Percentiles rank a stretch among this genome's conserved stretches.
phyloP scores from a whole-genome alignment of 169 alveolate genomes.

The Cryptosporidium sp. region DNA sequence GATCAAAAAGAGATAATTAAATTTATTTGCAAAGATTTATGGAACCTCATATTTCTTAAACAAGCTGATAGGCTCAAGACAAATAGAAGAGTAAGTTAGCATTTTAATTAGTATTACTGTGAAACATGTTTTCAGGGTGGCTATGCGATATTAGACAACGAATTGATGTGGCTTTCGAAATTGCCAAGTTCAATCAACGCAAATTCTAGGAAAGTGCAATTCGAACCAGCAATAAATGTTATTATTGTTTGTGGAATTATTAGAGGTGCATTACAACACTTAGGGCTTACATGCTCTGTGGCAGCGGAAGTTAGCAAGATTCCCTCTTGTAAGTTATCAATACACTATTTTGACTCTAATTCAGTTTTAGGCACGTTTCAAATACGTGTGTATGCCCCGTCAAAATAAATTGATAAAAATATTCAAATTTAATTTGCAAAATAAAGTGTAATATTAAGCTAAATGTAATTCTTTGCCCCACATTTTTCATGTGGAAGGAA shows the following conservation, averaged over 20 bases:
- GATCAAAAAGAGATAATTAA: constrained; percentile 80
- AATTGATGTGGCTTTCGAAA: constrained; percentile 76
- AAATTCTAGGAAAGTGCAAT: constrained; percentile 23
- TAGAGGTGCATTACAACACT: constrained; percentile 79
- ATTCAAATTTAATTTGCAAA: not conserved
- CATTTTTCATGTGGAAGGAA: constrained; percentile 49
- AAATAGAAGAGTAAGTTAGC: constrained; percentile 73
- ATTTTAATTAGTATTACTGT: not conserved
- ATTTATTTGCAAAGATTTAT: constrained; percentile 79
- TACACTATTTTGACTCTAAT: not conserved
- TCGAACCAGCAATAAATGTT: constrained; percentile 77
- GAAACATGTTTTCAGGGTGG: constrained; percentile 74
- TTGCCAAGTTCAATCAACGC: constrained; percentile 43
- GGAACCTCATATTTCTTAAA: constrained; percentile 78
- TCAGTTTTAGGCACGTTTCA: constrained; percentile 55
- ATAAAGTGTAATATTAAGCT: not conserved
- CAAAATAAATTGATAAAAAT: constrained; percentile 1
- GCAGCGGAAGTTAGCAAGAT: constrained; percentile 77
- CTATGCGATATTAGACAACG: constrained; percentile 77
- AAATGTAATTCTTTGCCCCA: constrained; percentile 22
- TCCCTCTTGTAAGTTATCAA: constrained; percentile 77
- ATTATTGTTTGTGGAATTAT: constrained; percentile 79
- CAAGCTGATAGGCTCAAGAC: constrained; percentile 83
- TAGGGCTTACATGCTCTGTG: constrained; percentile 80
- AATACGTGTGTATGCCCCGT: constrained; percentile 73